Evolutionary conservation across 2,329 filamentous ascomycete species (phyloP).

Genomic region (Fusarium tuaranense): DNA sequence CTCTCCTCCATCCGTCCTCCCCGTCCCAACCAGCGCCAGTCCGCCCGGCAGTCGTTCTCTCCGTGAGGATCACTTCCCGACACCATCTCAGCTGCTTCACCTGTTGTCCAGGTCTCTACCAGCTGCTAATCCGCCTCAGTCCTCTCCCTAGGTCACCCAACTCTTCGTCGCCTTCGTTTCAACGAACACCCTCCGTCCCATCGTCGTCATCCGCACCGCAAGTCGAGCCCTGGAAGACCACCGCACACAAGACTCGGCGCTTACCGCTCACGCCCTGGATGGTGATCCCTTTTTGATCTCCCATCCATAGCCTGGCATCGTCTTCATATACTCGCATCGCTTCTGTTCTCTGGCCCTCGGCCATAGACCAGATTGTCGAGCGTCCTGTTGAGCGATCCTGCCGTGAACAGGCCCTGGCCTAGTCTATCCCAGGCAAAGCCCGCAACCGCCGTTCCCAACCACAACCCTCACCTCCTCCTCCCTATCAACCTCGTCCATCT

Average conservation of each 20-base stretch:
- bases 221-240: constrained; percentile 44
- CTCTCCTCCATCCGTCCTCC: constrained; percentile 43
- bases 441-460: constrained; percentile 45
- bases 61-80: constrained; percentile 20
- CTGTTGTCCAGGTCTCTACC: constrained; percentile 10
- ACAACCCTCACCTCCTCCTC: constrained; percentile 34
- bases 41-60: constrained; percentile 30
- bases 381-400: constrained; percentile 44
- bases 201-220: constrained; percentile 48
- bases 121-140: constrained; percentile 39
- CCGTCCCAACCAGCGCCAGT: constrained; percentile 40
- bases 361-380: constrained; percentile 42
- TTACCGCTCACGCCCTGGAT: constrained; percentile 49
- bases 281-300: constrained; percentile 44
- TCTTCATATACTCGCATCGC: constrained; percentile 30
- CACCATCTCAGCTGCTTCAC: constrained; percentile 15
- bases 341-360: constrained; percentile 38
- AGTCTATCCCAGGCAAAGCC: constrained; percentile 49
- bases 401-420: constrained; percentile 42
- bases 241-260: constrained; percentile 46
- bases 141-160: constrained; percentile 13
- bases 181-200: constrained; percentile 36
- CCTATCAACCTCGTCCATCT: constrained; percentile 35
- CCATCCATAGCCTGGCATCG: constrained; percentile 34
- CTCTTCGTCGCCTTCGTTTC: constrained; percentile 29